Evolutionary conservation across 805 yeast species (phyloP), one percentile per base, ranked within the genome.

Genomic region (Candida quercuum): DNA sequence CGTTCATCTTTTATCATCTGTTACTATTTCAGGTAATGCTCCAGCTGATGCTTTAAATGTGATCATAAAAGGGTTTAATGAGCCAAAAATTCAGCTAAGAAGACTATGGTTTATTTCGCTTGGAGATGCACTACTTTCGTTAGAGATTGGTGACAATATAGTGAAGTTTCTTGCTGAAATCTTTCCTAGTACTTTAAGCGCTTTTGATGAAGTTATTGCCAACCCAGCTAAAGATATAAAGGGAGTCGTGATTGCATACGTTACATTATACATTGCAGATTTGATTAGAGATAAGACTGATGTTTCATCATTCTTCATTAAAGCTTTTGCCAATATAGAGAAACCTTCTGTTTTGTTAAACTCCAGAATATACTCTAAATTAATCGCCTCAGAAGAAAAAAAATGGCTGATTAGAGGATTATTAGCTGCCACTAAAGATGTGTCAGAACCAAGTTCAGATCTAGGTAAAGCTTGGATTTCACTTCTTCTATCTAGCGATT

Each of bases 71-170:
- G 96, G 96, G 1, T 61, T 87, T 12, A 54, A 60, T 12, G 89
- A 85, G 27, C 71, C 83, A 49, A 85, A 84, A 46, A 59, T 71
- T 11, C 72, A 72, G 23, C 58, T 85, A 18, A 73, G 82, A 47
- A 76, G 75, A 51, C 61, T 76, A 16, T 91, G 97, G 97, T 69
- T 72, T 38, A 52, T 67, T 26, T 59, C 74, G 25, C 51, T 82
- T 13, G 80, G 76, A 5, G 46, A 54, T 1, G 46, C 54, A 6
- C 35, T 69, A 3, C 36, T 51, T 4, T 26, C 37, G 2, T 17
- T 40, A 7, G 36, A 40, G 21, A 11, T 33, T 5, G 45, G 39
- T 25, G 47, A 37, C 5, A 13, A 18, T 5, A 17, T 50, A 16
- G 32, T 13, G 5, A 13, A 29, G 6, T 54, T 61, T 27, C 28